Conservation (phyloP, 2,329 filamentous ascomycete species). For the Colletotrichum salicis region DNA sequence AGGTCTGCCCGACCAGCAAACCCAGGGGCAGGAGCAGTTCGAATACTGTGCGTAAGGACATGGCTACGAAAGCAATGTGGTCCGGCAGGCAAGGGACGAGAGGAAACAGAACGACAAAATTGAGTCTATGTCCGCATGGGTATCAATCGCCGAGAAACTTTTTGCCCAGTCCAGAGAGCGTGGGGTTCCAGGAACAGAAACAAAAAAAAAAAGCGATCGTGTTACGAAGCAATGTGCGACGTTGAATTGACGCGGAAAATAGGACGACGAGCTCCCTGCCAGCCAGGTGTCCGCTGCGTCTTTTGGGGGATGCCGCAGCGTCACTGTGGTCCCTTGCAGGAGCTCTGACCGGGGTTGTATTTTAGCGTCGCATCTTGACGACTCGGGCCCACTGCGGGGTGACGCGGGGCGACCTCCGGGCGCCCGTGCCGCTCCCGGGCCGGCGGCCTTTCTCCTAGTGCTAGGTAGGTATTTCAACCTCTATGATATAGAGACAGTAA, state of each 20-base stretch:
- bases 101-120: background rate
- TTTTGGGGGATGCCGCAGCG: conserved; percentile 10
- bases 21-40: conserved; percentile 36
- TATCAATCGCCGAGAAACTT: background rate
- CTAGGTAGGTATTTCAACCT: background rate
- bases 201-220: background rate
- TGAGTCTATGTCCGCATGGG: conserved; percentile 16
- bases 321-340: conserved; percentile 34
- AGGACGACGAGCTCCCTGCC: background rate
- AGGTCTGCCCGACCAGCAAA: conserved; percentile 36
- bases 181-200: background rate
- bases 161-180: background rate
- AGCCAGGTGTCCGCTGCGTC: conserved; percentile 29
- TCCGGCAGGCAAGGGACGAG: background rate
- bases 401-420: conserved; percentile 11
- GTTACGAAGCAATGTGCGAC: conserved; percentile 6
- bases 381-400: conserved; percentile 27
- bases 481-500: background rate
- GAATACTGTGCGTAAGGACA: conserved; percentile 23
- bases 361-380: conserved; percentile 22
- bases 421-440: background rate
- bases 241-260: conserved; percentile 12
- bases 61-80: conserved; percentile 7
- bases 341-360: conserved; percentile 24
- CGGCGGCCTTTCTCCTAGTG: background rate